These are phyloP conservation scores for Tolypocladium pustulatum DNA, from an alignment of 2,329 filamentous ascomycete genomes.

Conservation along the genomic window DNA sequence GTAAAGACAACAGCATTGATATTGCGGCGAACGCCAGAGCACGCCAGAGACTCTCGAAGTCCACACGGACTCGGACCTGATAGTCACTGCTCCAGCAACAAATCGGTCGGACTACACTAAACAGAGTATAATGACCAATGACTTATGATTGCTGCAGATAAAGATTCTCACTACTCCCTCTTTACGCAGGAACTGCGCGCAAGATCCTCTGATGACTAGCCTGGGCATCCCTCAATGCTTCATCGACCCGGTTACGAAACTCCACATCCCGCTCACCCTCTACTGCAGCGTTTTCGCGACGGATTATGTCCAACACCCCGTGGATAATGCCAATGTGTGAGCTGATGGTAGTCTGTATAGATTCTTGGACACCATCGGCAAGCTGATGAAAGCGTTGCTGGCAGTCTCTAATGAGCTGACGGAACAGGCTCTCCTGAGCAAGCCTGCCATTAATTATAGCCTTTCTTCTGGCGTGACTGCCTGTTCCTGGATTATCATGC, in stretches of 20 bases:
- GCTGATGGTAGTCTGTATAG: constrained; percentile 6
- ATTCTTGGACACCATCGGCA: constrained; percentile 11
- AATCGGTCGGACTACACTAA: too few relatives aligned
- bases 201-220: background rate
- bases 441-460: constrained; percentile 19
- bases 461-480: constrained; percentile 22
- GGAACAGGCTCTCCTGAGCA: constrained; percentile 16
- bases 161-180: too few relatives aligned
- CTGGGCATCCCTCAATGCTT: background rate
- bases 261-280: constrained; percentile 26
- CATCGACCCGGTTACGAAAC: constrained; percentile 21
- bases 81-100: too few relatives aligned
- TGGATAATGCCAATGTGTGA: constrained; percentile 16
- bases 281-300: constrained; percentile 23
- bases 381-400: constrained; percentile 10
- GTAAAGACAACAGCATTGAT: too few relatives aligned
- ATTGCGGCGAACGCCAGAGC: too few relatives aligned
- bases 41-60: too few relatives aligned
- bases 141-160: too few relatives aligned
- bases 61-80: too few relatives aligned
- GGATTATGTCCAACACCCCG: constrained; percentile 22
- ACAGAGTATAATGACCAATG: too few relatives aligned
- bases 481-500: constrained; percentile 14
- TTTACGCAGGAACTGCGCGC: background rate
- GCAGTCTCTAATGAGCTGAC: constrained; percentile 15